Evolutionary conservation across 2,329 filamentous ascomycete genomes (phyloP), one percentile per base, ranked within the genome.

Genomic region (Didymella pinodella): DNA sequence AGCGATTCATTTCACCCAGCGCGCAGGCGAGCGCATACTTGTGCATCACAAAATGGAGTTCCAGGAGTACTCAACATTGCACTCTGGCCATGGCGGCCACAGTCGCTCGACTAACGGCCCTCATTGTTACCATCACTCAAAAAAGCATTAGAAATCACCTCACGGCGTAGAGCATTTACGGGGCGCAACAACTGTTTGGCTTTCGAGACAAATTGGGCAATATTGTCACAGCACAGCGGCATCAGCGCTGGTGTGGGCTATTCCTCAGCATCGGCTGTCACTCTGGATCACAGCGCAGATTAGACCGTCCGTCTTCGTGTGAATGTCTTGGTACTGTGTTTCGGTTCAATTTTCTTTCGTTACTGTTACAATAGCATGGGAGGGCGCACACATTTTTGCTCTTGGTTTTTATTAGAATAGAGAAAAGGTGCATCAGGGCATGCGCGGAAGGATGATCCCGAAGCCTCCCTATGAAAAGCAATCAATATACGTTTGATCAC

Each of bases 111-210:
- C 62, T 59, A 59, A 58, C 65, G 68, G 69, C 51, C 66, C 59
- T 61, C 60, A 65, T 67, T 57, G 26, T 62, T 53, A 49, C 49
- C 50, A 60, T 61, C 57, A 36, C 32, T 64, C 45, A 52, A 61
- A 67, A 76, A 75, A 68, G 72, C 69, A 75, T 75, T 76, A 75
- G 73, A 76, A 62, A 66, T 65, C 48, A 65, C 65, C 61, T 66
- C 68, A 69, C 66, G 69, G 63, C 66, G 63, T 64, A 36, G 63
- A 66, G 70, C 69, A 73, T 74, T 70, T 70, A 64, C 67, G 64
- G 61, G 71, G 71, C 67, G 72, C 70, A 73, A 68, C 59, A 59
- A 56, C 47, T 54, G 46, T 57, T 58, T 56, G 52, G 48, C 54
- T 58, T 51, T 46, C 51, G 58, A 58, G 49, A 55, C 50, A 53